These are phyloP conservation scores for Tuber borchii DNA, from an alignment of 495 filamentous ascomycete species.

Conservation along the genomic window DNA sequence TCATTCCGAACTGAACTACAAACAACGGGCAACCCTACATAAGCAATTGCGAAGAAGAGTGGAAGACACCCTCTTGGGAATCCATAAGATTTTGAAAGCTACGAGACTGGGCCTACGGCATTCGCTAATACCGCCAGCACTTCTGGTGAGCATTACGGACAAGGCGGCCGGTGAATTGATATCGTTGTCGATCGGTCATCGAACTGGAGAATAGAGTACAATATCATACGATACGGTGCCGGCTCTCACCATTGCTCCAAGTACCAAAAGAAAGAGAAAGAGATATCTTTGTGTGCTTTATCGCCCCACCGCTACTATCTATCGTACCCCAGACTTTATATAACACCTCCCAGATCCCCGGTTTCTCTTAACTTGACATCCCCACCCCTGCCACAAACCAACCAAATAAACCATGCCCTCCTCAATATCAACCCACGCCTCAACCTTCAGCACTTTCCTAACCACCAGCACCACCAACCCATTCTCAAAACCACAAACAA, in stretches of 20 bases:
- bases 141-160: neutral
- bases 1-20: neutral
- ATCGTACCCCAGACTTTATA: neutral
- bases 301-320: neutral
- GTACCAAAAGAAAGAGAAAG: neutral
- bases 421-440: neutral
- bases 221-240: neutral
- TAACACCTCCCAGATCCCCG: neutral
- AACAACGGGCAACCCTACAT: neutral
- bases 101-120: neutral
- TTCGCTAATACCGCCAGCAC: neutral
- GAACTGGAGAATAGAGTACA: neutral
- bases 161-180: neutral
- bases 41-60: neutral
- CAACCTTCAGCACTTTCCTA: neutral
- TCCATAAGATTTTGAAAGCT: neutral
- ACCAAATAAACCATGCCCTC: neutral
- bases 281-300: neutral
- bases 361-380: neutral
- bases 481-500: slow-evolving; percentile 21
- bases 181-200: neutral
- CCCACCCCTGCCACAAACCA: neutral
- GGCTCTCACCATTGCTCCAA: no score
- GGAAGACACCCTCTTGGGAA: neutral
- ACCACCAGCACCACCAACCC: slow-evolving; percentile 7